phyloP scores from a whole-genome alignment of 2,329 filamentous ascomycete species.

The Xylariaceae sp. region DNA sequence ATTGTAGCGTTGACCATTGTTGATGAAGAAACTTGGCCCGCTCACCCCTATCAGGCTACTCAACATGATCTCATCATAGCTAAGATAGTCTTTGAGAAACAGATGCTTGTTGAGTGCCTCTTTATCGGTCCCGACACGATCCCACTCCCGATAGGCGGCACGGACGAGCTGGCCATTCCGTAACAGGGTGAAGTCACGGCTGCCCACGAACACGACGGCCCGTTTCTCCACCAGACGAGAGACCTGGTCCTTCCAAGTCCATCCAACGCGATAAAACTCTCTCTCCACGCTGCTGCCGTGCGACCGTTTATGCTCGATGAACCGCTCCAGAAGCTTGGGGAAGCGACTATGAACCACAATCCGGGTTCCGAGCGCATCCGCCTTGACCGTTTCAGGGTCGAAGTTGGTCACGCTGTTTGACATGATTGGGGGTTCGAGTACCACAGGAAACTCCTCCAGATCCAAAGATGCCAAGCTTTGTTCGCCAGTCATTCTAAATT shows the following conservation, averaged over 20 bases:
- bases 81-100: constrained; percentile 27
- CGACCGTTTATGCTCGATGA: constrained; percentile 28
- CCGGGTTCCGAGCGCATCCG: constrained; percentile 25
- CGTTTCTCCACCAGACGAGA: constrained; percentile 27
- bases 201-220: constrained; percentile 24
- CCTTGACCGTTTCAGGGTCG: constrained; percentile 14
- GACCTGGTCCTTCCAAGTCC: constrained; percentile 25
- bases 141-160: constrained; percentile 23
- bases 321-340: constrained; percentile 24
- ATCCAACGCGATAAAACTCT: constrained; percentile 20
- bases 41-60: constrained; percentile 31
- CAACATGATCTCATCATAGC: constrained; percentile 35
- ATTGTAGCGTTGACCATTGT: constrained; percentile 29
- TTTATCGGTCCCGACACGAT: constrained; percentile 26
- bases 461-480: constrained; percentile 10
- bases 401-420: constrained; percentile 27
- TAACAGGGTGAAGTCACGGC: constrained; percentile 24
- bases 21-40: constrained; percentile 31
- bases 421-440: constrained; percentile 15
- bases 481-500: neutral
- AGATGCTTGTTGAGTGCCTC: constrained; percentile 18
- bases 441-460: constrained; percentile 15
- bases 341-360: constrained; percentile 28
- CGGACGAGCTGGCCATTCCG: constrained; percentile 14
- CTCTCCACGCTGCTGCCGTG: constrained; percentile 24